Conservation (phyloP, 768 basidiomycete species). For the Mycena filopes region DNA sequence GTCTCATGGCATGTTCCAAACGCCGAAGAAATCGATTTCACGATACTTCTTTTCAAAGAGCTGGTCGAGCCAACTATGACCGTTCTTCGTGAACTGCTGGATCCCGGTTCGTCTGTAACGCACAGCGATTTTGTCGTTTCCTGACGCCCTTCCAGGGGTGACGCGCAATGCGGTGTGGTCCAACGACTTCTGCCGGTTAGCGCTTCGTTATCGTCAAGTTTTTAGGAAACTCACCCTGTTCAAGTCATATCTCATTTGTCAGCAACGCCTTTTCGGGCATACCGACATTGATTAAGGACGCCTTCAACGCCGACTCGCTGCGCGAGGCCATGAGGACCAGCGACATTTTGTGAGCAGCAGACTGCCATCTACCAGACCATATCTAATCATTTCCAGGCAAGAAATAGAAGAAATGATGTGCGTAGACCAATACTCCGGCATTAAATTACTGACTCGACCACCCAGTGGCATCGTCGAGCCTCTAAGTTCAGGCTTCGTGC, state of each 20-base stretch:
- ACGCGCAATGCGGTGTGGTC: slow-evolving; percentile 74
- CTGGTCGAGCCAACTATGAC: slow-evolving; percentile 72
- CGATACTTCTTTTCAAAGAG: slow-evolving; percentile 73
- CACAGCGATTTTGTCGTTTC: slow-evolving; percentile 19
- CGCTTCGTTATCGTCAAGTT: not conserved
- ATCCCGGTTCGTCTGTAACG: slow-evolving; percentile 52
- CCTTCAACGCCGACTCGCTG: slow-evolving; percentile 60
- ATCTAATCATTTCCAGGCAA: slow-evolving; percentile 4
- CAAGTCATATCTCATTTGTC: slow-evolving; percentile 75
- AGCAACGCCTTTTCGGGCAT: slow-evolving; percentile 82
- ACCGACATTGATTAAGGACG: slow-evolving; percentile 70
- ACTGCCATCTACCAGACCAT: not conserved
- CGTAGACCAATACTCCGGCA: not conserved
- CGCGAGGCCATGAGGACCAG: slow-evolving; percentile 56
- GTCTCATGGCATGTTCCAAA: slow-evolving; percentile 84
- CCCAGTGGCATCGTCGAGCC: slow-evolving; percentile 74
- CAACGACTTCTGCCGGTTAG: slow-evolving; percentile 86
- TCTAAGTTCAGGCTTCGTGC: slow-evolving; percentile 72
- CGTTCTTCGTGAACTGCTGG: slow-evolving; percentile 66
- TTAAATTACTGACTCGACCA: not conserved
- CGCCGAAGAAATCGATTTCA: slow-evolving; percentile 77
- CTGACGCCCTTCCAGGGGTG: slow-evolving; percentile 44
- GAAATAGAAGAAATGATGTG: slow-evolving; percentile 35
- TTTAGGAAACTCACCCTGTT: not conserved
- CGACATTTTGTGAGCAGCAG: slow-evolving; percentile 71